phyloP scores from a whole-genome alignment of 768 basidiomycete species.

The Suillus ampliporus region DNA sequence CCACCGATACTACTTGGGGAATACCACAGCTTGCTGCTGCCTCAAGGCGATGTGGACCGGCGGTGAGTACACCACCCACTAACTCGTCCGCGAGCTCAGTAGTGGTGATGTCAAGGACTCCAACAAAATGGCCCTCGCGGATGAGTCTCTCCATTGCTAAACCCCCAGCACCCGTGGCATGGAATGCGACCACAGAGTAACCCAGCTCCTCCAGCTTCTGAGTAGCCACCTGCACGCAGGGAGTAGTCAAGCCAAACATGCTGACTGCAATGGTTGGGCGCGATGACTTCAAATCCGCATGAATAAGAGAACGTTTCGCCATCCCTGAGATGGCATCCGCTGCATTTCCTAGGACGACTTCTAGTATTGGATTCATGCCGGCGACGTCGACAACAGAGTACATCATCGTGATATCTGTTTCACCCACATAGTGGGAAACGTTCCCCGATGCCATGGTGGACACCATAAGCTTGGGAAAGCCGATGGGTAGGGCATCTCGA shows the following conservation, averaged over 20 bases:
- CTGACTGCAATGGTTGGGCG: conserved; percentile 24
- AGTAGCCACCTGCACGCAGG: conserved; percentile 26
- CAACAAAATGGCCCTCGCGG: conserved; percentile 27
- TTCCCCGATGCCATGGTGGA: conserved; percentile 40
- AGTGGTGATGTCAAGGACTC: conserved; percentile 38
- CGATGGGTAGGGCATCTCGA: conserved; percentile 29
- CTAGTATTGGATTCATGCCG: conserved; percentile 33
- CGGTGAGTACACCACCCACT: conserved; percentile 34
- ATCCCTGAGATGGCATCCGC: conserved; percentile 35
- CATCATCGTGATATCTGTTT: conserved; percentile 40
- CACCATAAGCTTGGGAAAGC: conserved; percentile 35
- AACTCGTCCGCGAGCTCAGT: conserved; percentile 40
- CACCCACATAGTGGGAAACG: conserved; percentile 33
- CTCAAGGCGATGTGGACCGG: conserved; percentile 33
- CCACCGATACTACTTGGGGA: conserved; percentile 37
- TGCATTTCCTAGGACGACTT: conserved; percentile 30
- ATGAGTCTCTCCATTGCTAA: conserved; percentile 37
- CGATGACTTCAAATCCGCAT: neutral
- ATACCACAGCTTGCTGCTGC: conserved; percentile 25
- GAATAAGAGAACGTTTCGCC: conserved; percentile 17
- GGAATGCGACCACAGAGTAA: conserved; percentile 30
- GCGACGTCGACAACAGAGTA: conserved; percentile 36
- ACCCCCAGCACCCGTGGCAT: conserved; percentile 36
- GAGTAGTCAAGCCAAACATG: conserved; percentile 36
- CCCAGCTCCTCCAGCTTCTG: conserved; percentile 28